A percentile compares a stretch with the other conserved stretches of the same genome.
These are phyloP conservation scores for Macadamia integrifolia DNA, from an alignment of 164 flowering plant genomes.

Conservation along the genomic window DNA sequence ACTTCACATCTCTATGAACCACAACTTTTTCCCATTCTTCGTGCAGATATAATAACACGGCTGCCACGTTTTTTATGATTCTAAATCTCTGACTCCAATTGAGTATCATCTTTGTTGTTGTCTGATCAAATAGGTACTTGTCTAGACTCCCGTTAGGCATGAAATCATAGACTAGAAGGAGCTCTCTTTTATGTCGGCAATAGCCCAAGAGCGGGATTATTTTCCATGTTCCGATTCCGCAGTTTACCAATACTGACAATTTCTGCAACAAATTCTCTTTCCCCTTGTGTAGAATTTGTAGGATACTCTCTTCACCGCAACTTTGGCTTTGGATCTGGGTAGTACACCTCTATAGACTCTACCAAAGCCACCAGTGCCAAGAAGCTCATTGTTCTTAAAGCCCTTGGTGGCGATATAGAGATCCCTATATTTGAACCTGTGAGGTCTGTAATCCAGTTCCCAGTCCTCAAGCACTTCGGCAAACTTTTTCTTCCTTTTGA, in stretches of 20 bases:
- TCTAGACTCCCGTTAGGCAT: neutral
- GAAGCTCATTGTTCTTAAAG: neutral
- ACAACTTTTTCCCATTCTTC: neutral
- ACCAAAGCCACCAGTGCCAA: neutral
- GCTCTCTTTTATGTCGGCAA: neutral
- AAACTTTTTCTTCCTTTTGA: neutral
- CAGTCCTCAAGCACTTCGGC: neutral
- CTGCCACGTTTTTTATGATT: neutral
- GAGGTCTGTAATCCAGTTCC: neutral
- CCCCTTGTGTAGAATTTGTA: neutral
- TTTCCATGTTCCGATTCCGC: neutral
- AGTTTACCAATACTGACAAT: neutral
- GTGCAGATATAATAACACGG: neutral
- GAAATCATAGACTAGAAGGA: neutral
- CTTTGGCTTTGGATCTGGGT: neutral
- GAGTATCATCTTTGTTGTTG: neutral
- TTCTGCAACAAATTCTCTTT: neutral
- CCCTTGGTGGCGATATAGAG: neutral
- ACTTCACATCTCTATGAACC: neutral
- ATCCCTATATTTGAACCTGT: neutral
- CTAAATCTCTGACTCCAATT: neutral
- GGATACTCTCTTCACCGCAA: neutral
- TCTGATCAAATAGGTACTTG: neutral
- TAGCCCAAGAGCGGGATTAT: neutral
- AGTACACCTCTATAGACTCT: neutral